Evolutionary conservation across 2,329 filamentous ascomycete species (phyloP), one percentile per base, ranked within the genome.

Genomic region (Microascus cirrosus): DNA sequence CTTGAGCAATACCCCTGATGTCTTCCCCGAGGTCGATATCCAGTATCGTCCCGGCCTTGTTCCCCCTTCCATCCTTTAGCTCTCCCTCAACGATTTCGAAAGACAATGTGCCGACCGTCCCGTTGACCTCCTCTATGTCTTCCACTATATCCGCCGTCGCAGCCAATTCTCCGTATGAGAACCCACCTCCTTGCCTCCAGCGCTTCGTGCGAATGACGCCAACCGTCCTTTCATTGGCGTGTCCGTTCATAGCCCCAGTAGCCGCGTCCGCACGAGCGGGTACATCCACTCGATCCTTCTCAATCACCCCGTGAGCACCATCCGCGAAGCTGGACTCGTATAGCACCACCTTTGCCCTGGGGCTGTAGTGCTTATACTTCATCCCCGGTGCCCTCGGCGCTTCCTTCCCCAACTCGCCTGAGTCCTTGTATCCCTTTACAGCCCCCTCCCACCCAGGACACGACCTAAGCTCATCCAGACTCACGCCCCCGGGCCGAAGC

Each of bases 361-460:
- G 94, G 51, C 92, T 95, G 67, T 99, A 99, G 69, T 99, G 94
- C 68, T 94, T 90, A 70, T 99, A 99, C 73, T 99, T 99, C 94
- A 99, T 99, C 1, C 94, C 94, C 0, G 94, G 94, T 1, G 94
- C 94, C 59, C 90, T 80, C 0, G 94, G 94, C 11, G 80, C 79
- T 1, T 69, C 74, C 55, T 81, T 82, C 5, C 82, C 86, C 22
- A 82, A 77, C 65, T 90, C 83, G 18, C 83, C 83, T 59, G 80
- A 79, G 65, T 96, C 90, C 66, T 86, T 84, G 70, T 96, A 97
- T 12, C 82, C 93, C 60, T 87, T 83, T 61, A 80, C 77, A 1
- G 90, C 89, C 45, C 81, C 74, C 68, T 91, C 86, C 93, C 94
- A 99, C 1, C 93, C 93, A 0, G 79, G 75, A 66, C 87, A 90